These are phyloP conservation scores for Raffaelea deltoideospora DNA, from an alignment of 2,329 filamentous ascomycete genomes.

Conservation along the genomic window DNA sequence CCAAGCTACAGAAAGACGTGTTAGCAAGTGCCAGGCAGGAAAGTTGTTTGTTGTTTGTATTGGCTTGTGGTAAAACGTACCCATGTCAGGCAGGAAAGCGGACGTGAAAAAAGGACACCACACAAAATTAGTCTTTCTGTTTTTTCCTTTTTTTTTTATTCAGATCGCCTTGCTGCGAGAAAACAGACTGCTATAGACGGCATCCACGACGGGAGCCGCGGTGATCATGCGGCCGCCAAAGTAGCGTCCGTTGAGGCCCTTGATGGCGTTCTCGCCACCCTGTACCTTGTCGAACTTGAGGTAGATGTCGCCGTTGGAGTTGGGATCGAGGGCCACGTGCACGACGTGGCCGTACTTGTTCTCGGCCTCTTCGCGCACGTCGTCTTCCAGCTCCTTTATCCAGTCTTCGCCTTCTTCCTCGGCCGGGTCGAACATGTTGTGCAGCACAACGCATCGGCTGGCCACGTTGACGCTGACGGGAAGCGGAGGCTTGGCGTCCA, in stretches of 20 bases:
- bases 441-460: constrained; percentile 82
- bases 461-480: constrained; percentile 72
- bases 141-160: too few relatives aligned
- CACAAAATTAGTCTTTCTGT: constrained; percentile 39
- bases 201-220: constrained; percentile 91
- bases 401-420: constrained; percentile 82
- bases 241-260: constrained; percentile 90
- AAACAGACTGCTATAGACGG: constrained; percentile 96
- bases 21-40: too few relatives aligned
- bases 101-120: constrained; percentile 8
- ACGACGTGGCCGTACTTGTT: constrained; percentile 93
- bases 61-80: too few relatives aligned
- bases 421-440: constrained; percentile 87
- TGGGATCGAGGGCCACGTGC: constrained; percentile 88
- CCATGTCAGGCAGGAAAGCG: too few relatives aligned
- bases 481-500: constrained; percentile 49
- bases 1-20: too few relatives aligned
- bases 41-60: too few relatives aligned
- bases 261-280: constrained; percentile 93
- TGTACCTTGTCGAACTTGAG: constrained; percentile 95
- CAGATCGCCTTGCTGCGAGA: constrained; percentile 72
- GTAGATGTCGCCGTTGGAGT: constrained; percentile 91
- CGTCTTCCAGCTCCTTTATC: constrained; percentile 87
- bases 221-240: constrained; percentile 90
- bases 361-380: constrained; percentile 85